Evolutionary conservation across 2,329 filamentous ascomycete genomes (phyloP), one percentile per base, ranked within the genome.

Genomic region (Aspergillus proliferans): DNA sequence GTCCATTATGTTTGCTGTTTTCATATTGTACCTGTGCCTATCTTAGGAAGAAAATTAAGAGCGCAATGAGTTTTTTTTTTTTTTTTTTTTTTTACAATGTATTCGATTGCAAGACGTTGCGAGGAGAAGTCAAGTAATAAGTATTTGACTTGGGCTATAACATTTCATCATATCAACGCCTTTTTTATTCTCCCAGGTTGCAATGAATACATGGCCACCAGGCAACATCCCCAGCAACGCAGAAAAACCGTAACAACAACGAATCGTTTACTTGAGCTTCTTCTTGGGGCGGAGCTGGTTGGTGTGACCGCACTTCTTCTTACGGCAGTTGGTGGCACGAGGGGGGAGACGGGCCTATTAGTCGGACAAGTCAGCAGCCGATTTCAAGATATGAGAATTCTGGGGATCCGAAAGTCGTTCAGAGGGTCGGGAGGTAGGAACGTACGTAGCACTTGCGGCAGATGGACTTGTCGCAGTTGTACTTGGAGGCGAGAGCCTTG

Each of bases 221-320:
- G 53, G 51, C 58, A 58, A 57, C 50, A 58, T 52, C 57, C 60
- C 63, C 64, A 64, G 58, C 62, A 65, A 63, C 64, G 59, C 63
- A 69, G 65, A 79, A 73, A 70, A 74, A 75, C 79, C 76, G 56
- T 57, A 66, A 61, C 59, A 60, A 60, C 51, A 60, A 59, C 10
- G 51, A 66, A 58, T 68, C 63, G 64, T 63, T 54, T 86, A 92
- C 81, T 96, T 95, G 75, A 95, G 85, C 92, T 98, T 98, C 91
- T 98, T 98, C 92, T 98, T 98, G 77, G 93, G 93, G 80, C 93
- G 89, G 75, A 98, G 88, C 86, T 98, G 93, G 88, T 97, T 97
- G 81, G 87, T 94, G 87, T 97, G 93, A 60, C 92, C 93, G 79
- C 92, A 97, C 86, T 97, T 97, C 82, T 91, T 91, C 90, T 97